These are phyloP conservation scores for Crithidia mellificae DNA, from an alignment of 208 protist genomes.

Conservation along the genomic window DNA sequence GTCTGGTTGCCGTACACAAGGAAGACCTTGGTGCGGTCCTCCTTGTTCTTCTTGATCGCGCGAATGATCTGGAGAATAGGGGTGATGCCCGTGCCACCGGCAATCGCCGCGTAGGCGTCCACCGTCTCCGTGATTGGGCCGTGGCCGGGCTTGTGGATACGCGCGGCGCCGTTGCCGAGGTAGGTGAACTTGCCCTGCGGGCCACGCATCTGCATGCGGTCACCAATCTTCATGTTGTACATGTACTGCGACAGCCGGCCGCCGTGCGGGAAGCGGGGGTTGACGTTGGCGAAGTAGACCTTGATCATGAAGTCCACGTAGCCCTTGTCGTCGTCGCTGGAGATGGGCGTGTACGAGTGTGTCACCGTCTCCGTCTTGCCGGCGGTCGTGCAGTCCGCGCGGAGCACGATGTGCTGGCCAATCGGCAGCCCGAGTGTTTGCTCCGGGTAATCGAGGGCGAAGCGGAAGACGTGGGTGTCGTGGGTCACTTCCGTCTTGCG, in stretches of 20 bases:
- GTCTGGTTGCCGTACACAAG: slow-evolving; percentile 91
- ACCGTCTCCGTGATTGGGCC: slow-evolving; percentile 31
- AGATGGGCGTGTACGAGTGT: slow-evolving; percentile 92
- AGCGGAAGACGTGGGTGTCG: slow-evolving; percentile 83
- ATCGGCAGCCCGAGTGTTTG: slow-evolving; percentile 80
- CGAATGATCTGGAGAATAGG: slow-evolving; percentile 91
- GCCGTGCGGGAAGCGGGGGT: slow-evolving; percentile 87
- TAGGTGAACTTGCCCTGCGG: slow-evolving; percentile 92
- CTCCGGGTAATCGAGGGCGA: slow-evolving; percentile 53
- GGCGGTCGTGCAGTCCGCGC: slow-evolving; percentile 40
- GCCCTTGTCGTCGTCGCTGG: slow-evolving; percentile 84
- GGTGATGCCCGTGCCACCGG: slow-evolving; percentile 92
- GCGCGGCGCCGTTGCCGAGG: slow-evolving; percentile 43
- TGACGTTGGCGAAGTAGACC: slow-evolving; percentile 85
- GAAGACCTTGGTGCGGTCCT: slow-evolving; percentile 81
- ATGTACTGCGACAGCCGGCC: slow-evolving; percentile 91
- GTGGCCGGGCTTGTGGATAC: slow-evolving; percentile 38
- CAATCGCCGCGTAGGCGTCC: slow-evolving; percentile 66
- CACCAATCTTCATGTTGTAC: slow-evolving; percentile 76
- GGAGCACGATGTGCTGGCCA: slow-evolving; percentile 78
- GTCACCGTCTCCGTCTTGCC: slow-evolving; percentile 57
- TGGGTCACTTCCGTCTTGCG: slow-evolving; percentile 64
- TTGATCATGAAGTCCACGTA: slow-evolving; percentile 94
- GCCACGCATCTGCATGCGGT: slow-evolving; percentile 85
- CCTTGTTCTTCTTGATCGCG: slow-evolving; percentile 68